A percentile compares a stretch with the other conserved stretches of the same genome.
Conservation (phyloP, 2,329 filamentous ascomycete species). For the Neurospora crassa region DNA sequence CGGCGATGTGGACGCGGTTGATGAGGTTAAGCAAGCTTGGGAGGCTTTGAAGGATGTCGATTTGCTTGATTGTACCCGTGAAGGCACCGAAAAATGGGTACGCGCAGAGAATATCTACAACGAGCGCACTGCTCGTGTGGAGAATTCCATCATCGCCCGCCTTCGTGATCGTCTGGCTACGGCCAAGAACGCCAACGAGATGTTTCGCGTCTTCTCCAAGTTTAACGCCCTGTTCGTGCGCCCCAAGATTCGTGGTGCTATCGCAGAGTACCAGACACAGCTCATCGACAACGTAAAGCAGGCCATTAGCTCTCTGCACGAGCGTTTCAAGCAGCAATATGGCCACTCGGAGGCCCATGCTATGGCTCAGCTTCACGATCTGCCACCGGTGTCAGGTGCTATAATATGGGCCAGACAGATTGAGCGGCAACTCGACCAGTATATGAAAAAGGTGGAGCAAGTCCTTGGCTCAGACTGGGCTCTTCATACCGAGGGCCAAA, state of each 20-base stretch:
- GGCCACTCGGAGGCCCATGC: slow-evolving; percentile 95
- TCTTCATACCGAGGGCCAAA: slow-evolving; percentile 88
- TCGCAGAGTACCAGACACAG: slow-evolving; percentile 95
- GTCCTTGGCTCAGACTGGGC: slow-evolving; percentile 93
- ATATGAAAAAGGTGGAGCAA: slow-evolving; percentile 99
- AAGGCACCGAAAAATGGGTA: slow-evolving; percentile 87
- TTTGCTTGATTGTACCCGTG: slow-evolving; percentile 79
- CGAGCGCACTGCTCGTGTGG: slow-evolving; percentile 89
- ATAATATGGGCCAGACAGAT: slow-evolving; percentile 98
- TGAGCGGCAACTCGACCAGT: slow-evolving; percentile 86
- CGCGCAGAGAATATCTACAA: slow-evolving; percentile 95
- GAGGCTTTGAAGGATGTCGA: slow-evolving; percentile 91
- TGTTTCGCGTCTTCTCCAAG: slow-evolving; percentile 99
- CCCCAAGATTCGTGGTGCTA: slow-evolving; percentile 97
- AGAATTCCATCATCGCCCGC: slow-evolving; percentile 96
- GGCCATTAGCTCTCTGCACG: slow-evolving; percentile 85
- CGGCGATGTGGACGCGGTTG: slow-evolving; percentile 91
- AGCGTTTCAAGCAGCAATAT: slow-evolving; percentile 98
- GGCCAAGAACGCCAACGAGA: slow-evolving; percentile 95
- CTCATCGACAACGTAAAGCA: slow-evolving; percentile 97
- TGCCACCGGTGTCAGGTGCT: slow-evolving; percentile 90
- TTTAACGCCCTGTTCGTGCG: slow-evolving; percentile 98
- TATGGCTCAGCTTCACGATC: slow-evolving; percentile 93
- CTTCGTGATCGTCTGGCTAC: slow-evolving; percentile 87
- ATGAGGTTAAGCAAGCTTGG: slow-evolving; percentile 93